A percentile compares a stretch with the other conserved stretches of the same genome.
phyloP scores from a whole-genome alignment of 176 grass and related monocot genomes.

The Thinopyrum elongatum region DNA sequence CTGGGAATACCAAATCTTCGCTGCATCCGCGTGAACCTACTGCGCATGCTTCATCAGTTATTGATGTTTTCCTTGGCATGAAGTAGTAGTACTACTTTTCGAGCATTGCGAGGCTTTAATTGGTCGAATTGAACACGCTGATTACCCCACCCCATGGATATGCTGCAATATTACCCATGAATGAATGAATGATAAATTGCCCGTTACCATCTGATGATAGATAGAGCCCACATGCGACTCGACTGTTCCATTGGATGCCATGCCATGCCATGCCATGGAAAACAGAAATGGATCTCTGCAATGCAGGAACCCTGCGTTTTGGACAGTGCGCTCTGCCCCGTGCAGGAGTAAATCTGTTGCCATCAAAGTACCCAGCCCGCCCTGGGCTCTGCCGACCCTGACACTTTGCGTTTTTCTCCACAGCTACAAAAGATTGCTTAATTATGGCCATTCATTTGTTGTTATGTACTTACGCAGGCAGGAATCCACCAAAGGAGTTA shows the following conservation, averaged over 20 bases:
- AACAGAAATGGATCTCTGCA: not conserved
- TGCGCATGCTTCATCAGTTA: not conserved
- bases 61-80: not conserved
- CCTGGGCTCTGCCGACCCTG: not conserved
- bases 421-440: not conserved
- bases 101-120: conserved; percentile 1
- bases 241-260: conserved; percentile 20
- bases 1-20: not conserved
- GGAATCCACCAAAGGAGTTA: not conserved
- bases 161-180: not conserved
- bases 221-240: not conserved
- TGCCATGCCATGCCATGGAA: not conserved
- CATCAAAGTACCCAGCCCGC: not conserved
- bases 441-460: not conserved
- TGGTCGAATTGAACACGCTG: not conserved
- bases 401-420: not conserved
- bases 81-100: not conserved
- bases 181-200: not conserved
- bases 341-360: not conserved
- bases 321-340: not conserved
- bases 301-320: not conserved
- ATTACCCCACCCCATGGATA: not conserved
- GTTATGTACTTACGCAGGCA: not conserved
- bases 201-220: not conserved
- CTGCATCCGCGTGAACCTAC: not conserved